A percentile compares a stretch with the other conserved stretches of the same genome.
These are phyloP conservation scores for Trypanosoma cruzi DNA, from an alignment of 208 protist species.

Conservation along the genomic window DNA sequence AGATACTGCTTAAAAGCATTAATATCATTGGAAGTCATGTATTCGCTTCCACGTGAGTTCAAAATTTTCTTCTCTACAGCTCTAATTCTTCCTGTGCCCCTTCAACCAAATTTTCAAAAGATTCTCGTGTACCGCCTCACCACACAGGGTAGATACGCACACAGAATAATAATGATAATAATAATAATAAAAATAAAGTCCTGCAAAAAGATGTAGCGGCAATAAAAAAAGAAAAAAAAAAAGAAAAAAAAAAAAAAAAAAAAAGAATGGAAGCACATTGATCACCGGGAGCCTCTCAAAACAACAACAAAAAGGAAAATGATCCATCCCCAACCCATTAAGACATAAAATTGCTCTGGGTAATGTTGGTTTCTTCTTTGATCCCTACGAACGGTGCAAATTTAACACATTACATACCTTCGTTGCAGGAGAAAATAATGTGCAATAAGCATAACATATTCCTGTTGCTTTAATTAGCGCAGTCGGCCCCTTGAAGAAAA, in stretches of 20 bases:
- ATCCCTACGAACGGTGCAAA: conserved; percentile 1
- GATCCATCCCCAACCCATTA: neutral
- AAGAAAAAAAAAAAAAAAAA: too few relatives aligned
- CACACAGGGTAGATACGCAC: neutral
- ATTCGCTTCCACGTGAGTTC: neutral
- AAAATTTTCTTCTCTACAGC: neutral
- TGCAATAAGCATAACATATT: neutral
- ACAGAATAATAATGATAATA: too few relatives aligned
- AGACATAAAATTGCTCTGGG: neutral
- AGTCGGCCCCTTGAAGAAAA: neutral
- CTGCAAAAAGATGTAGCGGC: neutral
- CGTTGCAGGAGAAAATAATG: neutral
- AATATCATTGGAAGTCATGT: conserved; percentile 8
- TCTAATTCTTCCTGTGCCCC: neutral
- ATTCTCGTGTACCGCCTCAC: neutral
- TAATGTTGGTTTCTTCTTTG: neutral
- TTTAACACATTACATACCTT: neutral
- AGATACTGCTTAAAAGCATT: conserved; percentile 34
- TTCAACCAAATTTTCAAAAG: neutral
- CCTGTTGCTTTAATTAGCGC: neutral
- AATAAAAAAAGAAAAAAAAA: neutral
- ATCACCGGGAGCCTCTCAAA: neutral
- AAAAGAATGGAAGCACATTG: too few relatives aligned
- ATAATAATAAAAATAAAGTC: neutral
- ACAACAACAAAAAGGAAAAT: too few relatives aligned